Base-by-base conservation (phyloP, 2,329 filamentous ascomycete species). In the Colletotrichum euphorbiae region DNA sequence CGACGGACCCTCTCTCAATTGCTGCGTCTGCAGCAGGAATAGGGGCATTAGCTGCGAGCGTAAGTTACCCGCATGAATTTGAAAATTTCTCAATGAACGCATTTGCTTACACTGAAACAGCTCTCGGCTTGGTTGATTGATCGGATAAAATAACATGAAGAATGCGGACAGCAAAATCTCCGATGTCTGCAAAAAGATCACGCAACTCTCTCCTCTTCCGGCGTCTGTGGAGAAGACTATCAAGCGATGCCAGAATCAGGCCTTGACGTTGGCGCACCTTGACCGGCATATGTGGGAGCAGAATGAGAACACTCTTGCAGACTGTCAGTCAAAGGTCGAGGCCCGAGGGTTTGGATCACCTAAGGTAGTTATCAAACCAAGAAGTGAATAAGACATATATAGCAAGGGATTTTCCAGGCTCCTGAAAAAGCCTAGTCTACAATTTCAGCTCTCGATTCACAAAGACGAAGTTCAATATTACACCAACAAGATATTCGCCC, bases 191-290 rank as follows among this genome's bases (percentile, higher is more conserved):
- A 52, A 60, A 13, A 56, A 66, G 36, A 45, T 66, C 3, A 19
- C 17, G 6, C 48, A 42, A 7, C 42, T 61, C 6, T 17, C 62
- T 7, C 17, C 33, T 11, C 38, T 61, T 13, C 46, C 61, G 11
- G n/a, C 24, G 1, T 66, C 56, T 4, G 56, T 66, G 1, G 55
- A 66, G 36, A 66, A 66, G 48, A 66, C 62, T 13, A 46, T 66
- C 46, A 60, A 24, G 13, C 21, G 45, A 17, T 57, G 38, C 21
- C 54, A 57, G 54, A 11, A 24, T 3, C 21, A 24, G 21, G 21
- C 21, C 21, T 24, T 24, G 21, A 24, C 21, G 21, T 24, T 24
- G 21, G 21, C 21, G 21, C 21, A 24, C 21, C 21, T 24, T 24
- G 21, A 24, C 21, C 21, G 4, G 4, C 21, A 24, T 4, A 24